These are phyloP conservation scores for Jatropha podagrica DNA, from an alignment of 441 rosid genomes.

Conservation along the genomic window DNA sequence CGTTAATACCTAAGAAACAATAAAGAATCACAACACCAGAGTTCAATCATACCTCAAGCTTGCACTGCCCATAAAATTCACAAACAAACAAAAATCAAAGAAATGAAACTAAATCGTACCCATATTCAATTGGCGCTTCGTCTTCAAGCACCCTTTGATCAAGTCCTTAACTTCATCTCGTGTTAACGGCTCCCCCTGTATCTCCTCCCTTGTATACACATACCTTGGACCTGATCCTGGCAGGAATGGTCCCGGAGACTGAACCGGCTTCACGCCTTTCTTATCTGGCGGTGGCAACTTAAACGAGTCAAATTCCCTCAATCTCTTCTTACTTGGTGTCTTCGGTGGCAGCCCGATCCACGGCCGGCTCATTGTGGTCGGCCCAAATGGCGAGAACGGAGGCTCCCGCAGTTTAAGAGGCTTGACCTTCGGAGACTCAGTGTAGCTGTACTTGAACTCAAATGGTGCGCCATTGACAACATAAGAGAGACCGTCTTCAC, in stretches of 20 bases:
- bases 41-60: not conserved
- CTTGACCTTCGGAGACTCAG: slow-evolving; percentile 81
- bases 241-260: slow-evolving; percentile 77
- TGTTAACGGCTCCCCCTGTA: slow-evolving; percentile 82
- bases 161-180: slow-evolving; percentile 65
- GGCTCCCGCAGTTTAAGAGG: slow-evolving; percentile 78
- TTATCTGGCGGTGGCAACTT: slow-evolving; percentile 65
- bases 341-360: slow-evolving; percentile 93
- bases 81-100: not conserved
- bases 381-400: slow-evolving; percentile 87
- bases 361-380: slow-evolving; percentile 74
- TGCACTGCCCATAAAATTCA: not conserved
- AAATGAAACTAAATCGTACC: slow-evolving; percentile 39
- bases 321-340: slow-evolving; percentile 68
- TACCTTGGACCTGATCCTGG: slow-evolving; percentile 82
- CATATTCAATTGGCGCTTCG: slow-evolving; percentile 80
- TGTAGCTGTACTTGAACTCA: slow-evolving; percentile 93
- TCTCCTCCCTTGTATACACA: slow-evolving; percentile 71
- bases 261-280: slow-evolving; percentile 79
- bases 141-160: slow-evolving; percentile 54
- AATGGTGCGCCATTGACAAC: slow-evolving; percentile 90
- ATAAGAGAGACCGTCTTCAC: slow-evolving; percentile 72
- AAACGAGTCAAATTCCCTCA: slow-evolving; percentile 89
- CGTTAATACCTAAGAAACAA: no score
- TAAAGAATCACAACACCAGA: not conserved